Evolutionary conservation across 306 rosid species (phyloP), one percentile per base, ranked within the genome.

Genomic region (Castanospermum australe): DNA sequence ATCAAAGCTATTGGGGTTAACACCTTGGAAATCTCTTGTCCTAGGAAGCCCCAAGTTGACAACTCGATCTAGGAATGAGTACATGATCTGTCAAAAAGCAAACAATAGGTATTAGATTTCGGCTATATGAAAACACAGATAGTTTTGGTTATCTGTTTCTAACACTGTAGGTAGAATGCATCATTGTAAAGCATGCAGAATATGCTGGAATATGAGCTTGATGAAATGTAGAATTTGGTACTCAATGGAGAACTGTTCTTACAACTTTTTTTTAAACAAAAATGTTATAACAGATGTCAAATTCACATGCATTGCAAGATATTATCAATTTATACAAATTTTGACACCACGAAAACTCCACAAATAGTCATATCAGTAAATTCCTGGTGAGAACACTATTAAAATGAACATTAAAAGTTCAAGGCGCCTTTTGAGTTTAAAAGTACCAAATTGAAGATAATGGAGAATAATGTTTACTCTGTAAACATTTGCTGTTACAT

Each of bases 21-120:
- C 25, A 39, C 99, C 99, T 80, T 95, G 99, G 78, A 95, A 95
- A 88, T 95, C 99, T 86, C 99, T 88, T 52, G 98, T 87, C 81
- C 99, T 88, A 8, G 99, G 98, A 88, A 95, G 86, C 62, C 83
- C 86, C 85, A 95, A 86, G 90, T 95, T 95, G 77, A 95, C 77
- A 10, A 92, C 86, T 12, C 98, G 94, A 80, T 95, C 98, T 7
- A 95, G 85, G 87, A 95, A 95, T 8, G 96, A 84, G 81, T 79
- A 88, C 98, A 95, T 95, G 66, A 89, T 60, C 99, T 95, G 79
- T 62, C 75, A 73, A 80, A 63, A 71, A 66, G 35, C 35, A 63
- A 80, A 82, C 65, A 55, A 77, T 11, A 55, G 61, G 18, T 25
- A 67, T 75, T 47, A 28, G 7, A 60, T 76, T 82, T 41, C 5